Conservation (phyloP, 140 eudicot species). For the Cichorium intybus region DNA sequence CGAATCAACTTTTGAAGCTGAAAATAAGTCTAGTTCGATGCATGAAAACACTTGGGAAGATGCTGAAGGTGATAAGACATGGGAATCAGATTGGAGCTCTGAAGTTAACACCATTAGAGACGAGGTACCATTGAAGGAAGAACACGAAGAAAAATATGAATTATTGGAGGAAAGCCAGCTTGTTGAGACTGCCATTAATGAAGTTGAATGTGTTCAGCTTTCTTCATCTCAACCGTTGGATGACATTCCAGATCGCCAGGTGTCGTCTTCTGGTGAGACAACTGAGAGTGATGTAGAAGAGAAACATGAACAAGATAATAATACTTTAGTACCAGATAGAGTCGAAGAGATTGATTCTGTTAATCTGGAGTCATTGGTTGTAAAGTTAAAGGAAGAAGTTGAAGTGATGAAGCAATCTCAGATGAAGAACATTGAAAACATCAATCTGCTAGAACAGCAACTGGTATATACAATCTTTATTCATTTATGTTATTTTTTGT, state of each 20-base stretch:
- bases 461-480: constrained; percentile 40
- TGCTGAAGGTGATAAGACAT: not conserved
- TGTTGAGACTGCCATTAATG: not conserved
- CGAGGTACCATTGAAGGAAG: constrained; percentile 2
- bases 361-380: constrained; percentile 26
- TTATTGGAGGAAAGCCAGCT: constrained; percentile 8
- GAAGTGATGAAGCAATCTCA: constrained; percentile 51
- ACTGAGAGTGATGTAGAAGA: constrained; percentile 7
- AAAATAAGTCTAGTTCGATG: not conserved
- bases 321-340: not conserved
- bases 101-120: constrained; percentile 6
- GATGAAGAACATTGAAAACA: constrained; percentile 38
- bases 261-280: constrained; percentile 3
- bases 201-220: constrained; percentile 16
- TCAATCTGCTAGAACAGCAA: constrained; percentile 47
- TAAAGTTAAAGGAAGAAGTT: constrained; percentile 56
- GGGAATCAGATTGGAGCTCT: constrained; percentile 10
- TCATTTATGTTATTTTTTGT: not conserved
- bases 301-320: constrained; percentile 16
- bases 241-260: not conserved
- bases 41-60: constrained; percentile 13
- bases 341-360: constrained; percentile 1
- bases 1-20: constrained; percentile 20
- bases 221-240: constrained; percentile 15
- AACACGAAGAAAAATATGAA: not conserved